Conservation (phyloP, 73 alveolate species). For the Symbiodinium pilosum region DNA sequence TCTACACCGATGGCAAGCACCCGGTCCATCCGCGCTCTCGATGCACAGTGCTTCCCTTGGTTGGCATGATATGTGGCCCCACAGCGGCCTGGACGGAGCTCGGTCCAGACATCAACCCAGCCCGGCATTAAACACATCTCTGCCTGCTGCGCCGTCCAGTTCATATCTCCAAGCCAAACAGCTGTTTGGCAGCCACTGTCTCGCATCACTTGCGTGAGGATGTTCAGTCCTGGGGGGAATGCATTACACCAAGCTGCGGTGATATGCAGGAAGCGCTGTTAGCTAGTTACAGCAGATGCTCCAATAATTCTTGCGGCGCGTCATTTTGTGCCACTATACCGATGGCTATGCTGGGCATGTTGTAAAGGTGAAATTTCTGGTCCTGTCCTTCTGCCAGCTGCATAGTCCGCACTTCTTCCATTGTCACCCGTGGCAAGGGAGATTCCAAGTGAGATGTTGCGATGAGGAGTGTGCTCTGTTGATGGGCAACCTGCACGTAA, state of each 20-base stretch:
- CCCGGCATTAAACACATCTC: slow-evolving; percentile 17
- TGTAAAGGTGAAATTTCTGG: too few species aligned
- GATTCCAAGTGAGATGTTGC: slow-evolving; percentile 83
- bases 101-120: slow-evolving; percentile 48
- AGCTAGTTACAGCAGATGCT: too few species aligned
- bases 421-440: slow-evolving; percentile 1
- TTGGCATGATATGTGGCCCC: slow-evolving; percentile 46
- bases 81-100: background rate
- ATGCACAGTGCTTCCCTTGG: slow-evolving; percentile 4
- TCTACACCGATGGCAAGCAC: slow-evolving; percentile 26
- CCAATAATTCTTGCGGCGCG: too few species aligned
- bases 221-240: background rate
- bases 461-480: background rate
- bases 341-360: too few species aligned
- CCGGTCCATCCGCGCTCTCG: slow-evolving; percentile 41
- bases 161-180: slow-evolving; percentile 84
- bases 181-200: slow-evolving; percentile 16
- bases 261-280: too few species aligned
- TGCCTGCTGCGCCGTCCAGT: slow-evolving; percentile 5
- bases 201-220: background rate
- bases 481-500: background rate
- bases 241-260: too few species aligned
- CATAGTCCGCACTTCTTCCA: slow-evolving; percentile 12
- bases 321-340: too few species aligned
- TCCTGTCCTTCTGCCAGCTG: slow-evolving; percentile 47